Base-by-base conservation (phyloP, 2,329 filamentous ascomycete species). In the Neoscytalidium dimidiatum region DNA sequence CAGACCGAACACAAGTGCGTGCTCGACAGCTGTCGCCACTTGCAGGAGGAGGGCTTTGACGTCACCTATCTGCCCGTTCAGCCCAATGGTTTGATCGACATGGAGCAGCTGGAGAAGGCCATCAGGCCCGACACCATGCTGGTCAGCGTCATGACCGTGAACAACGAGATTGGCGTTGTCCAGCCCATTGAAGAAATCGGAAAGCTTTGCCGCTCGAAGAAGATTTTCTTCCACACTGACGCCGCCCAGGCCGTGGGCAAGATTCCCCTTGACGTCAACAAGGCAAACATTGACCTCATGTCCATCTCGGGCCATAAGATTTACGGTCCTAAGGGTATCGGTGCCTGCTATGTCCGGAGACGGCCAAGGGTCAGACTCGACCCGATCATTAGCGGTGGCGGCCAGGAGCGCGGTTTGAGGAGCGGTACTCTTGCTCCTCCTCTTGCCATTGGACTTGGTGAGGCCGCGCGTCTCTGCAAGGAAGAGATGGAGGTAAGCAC, bases 1-100 rank as follows among this genome's bases (percentile, higher is more conserved):
- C 95, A 98, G 82, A 99, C 95, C 0, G 95, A 99, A 81, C 95
- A 99, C 85, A 99, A 99, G 83, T 99, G 95, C 79, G 95, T 99
- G 17, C 85, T 99, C 61, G 95, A 99, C 81, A 97, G 94, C 81
- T 98, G 94, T 79, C 86, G 95, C 69, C 94, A 98, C 86, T 83
- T 99, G 69, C 94, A 98, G 80, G 94, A 97, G 72, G 95, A 99
- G 73, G 95, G 95, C 26, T 97, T 94, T 72, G 92, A 97, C 66
- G 86, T 99, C 70, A 99, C 95, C n/a, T 99, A 99, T 73, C 85
- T 99, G 52, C 93, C 95, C 3, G 95, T 99, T 4, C 86, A 94
- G 79, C 86, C 81, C 73, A 94, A 92, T 70, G 95, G 95, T n/a
- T 81, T 98, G 69, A 84, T 99, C 72, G 86, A 90, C 70, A 86